phyloP scores from a whole-genome alignment of 495 filamentous ascomycete genomes.

The Cercophora scortea region DNA sequence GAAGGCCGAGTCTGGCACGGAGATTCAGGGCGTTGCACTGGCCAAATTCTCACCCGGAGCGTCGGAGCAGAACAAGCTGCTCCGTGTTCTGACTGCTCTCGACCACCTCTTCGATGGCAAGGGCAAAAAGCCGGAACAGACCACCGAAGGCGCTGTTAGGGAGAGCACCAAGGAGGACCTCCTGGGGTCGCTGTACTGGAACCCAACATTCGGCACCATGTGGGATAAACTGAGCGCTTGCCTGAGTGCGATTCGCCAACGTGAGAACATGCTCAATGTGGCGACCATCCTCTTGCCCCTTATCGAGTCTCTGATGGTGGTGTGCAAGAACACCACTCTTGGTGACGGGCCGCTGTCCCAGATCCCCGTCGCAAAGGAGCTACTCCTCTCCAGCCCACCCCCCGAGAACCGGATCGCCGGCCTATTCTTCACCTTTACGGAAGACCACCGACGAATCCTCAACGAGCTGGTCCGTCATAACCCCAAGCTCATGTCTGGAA shows the following conservation, averaged over 20 bases:
- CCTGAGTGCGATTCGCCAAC: constrained; percentile 75
- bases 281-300: constrained; percentile 90
- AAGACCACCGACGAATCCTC: constrained; percentile 95
- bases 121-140: constrained; percentile 51
- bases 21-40: constrained; percentile 89
- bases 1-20: constrained; percentile 77
- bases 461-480: constrained; percentile 97
- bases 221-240: constrained; percentile 95
- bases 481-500: constrained; percentile 96
- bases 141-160: constrained; percentile 43
- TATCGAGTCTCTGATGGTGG: constrained; percentile 96
- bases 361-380: constrained; percentile 49
- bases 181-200: constrained; percentile 79
- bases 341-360: constrained; percentile 51
- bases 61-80: constrained; percentile 90
- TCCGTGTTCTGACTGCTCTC: constrained; percentile 88
- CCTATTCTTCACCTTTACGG: constrained; percentile 96
- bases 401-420: constrained; percentile 76
- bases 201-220: constrained; percentile 76
- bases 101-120: constrained; percentile 87
- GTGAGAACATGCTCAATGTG: constrained; percentile 92
- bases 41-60: constrained; percentile 92
- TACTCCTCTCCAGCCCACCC: constrained; percentile 67
- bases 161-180: constrained; percentile 66
- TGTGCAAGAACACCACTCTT: constrained; percentile 93